Evolutionary conservation across 768 basidiomycete species (phyloP).

Genomic region (Boletus huronensis): DNA sequence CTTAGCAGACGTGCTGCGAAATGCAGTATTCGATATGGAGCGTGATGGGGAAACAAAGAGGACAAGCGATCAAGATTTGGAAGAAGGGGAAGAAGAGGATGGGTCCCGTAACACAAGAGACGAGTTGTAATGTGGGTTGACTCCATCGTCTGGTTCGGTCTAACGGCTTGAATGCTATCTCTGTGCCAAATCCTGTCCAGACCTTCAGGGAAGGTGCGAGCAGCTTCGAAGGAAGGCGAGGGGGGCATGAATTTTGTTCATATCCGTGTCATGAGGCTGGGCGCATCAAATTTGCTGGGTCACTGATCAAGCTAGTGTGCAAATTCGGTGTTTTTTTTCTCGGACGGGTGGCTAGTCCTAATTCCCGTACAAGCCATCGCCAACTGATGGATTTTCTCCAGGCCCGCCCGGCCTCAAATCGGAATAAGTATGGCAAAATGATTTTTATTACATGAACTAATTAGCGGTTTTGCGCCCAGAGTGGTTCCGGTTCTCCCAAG

Average conservation of each 20-base stretch:
- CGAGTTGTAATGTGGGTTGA: slow-evolving; percentile 31
- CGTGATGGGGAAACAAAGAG: slow-evolving; percentile 29
- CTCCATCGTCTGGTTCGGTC: slow-evolving; percentile 13
- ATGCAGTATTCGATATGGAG: slow-evolving; percentile 50
- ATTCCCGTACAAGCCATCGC: slow-evolving; percentile 16
- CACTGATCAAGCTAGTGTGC: slow-evolving; percentile 5
- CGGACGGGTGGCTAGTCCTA: slow-evolving; percentile 11
- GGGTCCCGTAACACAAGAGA: slow-evolving; percentile 29
- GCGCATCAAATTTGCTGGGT: slow-evolving; percentile 15
- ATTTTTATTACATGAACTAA: slow-evolving; percentile 10
- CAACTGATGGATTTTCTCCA: slow-evolving; percentile 7
- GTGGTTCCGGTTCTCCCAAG: slow-evolving; percentile 1
- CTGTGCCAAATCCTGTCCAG: slow-evolving; percentile 5
- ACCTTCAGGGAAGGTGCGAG: background rate
- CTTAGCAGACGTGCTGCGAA: slow-evolving; percentile 49
- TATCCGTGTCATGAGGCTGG: slow-evolving; percentile 23
- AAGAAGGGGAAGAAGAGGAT: slow-evolving; percentile 33
- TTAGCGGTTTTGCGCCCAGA: slow-evolving; percentile 9
- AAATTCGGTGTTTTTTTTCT: slow-evolving; percentile 9
- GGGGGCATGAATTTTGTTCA: slow-evolving; percentile 12
- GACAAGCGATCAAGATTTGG: slow-evolving; percentile 20
- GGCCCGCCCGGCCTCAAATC: background rate
- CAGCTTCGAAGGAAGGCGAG: slow-evolving; percentile 6
- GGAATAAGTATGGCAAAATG: slow-evolving; percentile 7
- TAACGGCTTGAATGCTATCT: slow-evolving; percentile 16